phyloP scores from a whole-genome alignment of 768 basidiomycete species.

The Termitomyces heimii region DNA sequence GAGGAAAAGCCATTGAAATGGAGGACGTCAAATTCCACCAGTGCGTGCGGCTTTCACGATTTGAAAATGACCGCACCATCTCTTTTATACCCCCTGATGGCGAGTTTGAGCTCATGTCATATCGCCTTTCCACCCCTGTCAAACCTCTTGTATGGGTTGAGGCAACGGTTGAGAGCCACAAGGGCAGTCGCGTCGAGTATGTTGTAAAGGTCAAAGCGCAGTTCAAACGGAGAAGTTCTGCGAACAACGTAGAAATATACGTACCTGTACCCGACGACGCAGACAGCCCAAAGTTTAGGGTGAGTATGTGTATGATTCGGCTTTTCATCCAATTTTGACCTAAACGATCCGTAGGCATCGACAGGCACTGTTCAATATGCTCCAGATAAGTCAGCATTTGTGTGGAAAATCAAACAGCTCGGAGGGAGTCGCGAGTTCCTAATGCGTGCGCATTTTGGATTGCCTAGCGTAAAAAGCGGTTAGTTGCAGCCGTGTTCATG shows the following conservation, averaged over 20 bases:
- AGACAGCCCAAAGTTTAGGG: conserved; percentile 95
- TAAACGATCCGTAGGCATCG: conserved; percentile 54
- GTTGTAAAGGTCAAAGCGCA: conserved; percentile 96
- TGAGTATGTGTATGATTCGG: conserved; percentile 29
- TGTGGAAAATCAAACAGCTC: conserved; percentile 99
- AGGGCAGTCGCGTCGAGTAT: conserved; percentile 90
- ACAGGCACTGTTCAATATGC: conserved; percentile 96
- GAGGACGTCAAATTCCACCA: conserved; percentile 99
- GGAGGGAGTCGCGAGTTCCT: conserved; percentile 95
- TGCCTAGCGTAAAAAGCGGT: conserved; percentile 92
- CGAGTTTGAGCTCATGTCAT: conserved; percentile 98
- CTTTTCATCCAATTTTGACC: neutral
- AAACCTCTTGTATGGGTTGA: conserved; percentile 98
- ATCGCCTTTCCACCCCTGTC: conserved; percentile 92
- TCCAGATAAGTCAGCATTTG: conserved; percentile 96
- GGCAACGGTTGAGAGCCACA: conserved; percentile 91
- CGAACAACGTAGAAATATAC: conserved; percentile 98
- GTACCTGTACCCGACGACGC: conserved; percentile 99
- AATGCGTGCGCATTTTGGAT: conserved; percentile 96
- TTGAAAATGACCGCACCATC: conserved; percentile 98
- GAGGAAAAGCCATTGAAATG: conserved; percentile 99
- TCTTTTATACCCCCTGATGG: conserved; percentile 99
- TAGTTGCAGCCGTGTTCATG: conserved; percentile 25
- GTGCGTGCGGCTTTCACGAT: conserved; percentile 93
- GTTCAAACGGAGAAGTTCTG: conserved; percentile 94